Conservation (phyloP, 306 rosid genomes). For the Pyrus bretschneideri region DNA sequence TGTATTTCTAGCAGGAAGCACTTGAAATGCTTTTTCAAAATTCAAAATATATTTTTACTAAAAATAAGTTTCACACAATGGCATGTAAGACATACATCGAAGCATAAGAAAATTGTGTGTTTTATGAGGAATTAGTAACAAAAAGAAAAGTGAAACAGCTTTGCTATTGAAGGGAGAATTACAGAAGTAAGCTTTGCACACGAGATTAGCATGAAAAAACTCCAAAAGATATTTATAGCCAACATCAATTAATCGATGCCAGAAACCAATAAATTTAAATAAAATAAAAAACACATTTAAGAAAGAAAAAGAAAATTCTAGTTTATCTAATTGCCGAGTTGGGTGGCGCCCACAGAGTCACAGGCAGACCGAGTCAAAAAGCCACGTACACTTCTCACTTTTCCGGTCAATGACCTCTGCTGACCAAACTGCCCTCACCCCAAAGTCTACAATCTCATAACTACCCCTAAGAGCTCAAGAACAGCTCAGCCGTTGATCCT, state of each 20-base stretch:
- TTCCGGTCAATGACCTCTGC: not conserved
- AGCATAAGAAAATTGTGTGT: no score
- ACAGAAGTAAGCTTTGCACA: not conserved
- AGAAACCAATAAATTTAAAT: not conserved
- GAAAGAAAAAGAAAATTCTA: not conserved
- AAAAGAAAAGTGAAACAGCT: not conserved
- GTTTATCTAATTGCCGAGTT: not conserved
- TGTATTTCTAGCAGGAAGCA: no score
- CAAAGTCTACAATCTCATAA: not conserved
- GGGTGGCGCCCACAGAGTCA: not conserved
- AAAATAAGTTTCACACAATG: no score
- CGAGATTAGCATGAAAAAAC: conserved; percentile 8
- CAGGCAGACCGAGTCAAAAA: not conserved
- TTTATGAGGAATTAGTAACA: not conserved
- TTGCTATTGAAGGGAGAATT: not conserved
- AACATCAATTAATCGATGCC: not conserved
- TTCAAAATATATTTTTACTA: no score
- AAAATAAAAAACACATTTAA: not conserved
- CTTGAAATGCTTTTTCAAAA: no score
- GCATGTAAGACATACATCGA: fast-evolving
- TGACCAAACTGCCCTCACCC: not conserved
- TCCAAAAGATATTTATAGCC: not conserved
- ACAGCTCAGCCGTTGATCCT: not conserved
- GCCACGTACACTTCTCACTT: not conserved
- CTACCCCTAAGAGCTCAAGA: not conserved